Evolutionary conservation across 2,329 filamentous ascomycete genomes (phyloP), one percentile per base, ranked within the genome.

Genomic region (Gaeumannomyces tritici): DNA sequence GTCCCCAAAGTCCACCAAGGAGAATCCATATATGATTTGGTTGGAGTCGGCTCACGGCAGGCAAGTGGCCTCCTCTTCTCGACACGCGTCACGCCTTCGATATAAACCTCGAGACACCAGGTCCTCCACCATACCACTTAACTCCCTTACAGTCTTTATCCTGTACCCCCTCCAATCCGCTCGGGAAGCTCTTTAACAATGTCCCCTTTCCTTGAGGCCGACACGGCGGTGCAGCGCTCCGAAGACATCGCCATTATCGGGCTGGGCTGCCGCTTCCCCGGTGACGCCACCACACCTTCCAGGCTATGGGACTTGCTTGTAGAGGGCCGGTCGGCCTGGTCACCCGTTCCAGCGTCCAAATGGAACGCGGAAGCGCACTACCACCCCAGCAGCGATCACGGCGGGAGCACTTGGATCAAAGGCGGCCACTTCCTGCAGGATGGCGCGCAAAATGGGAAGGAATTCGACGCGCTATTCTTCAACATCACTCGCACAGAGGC

Each of bases 211-310:
- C 33, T 42, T 12, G 33, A 42, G 33, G 33, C 9, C 33, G 33
- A 42, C 33, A 9, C 33, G 33, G 33, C 33, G 33, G 33, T 15
- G 33, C 33, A 42, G 33, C 33, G 15, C 7, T 12, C 33, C 24
- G 56, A 61, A 26, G n/a, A 55, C 51, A 62, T 78, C 56, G 76
- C 75, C 31, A 70, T 77, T 21, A 65, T 77, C 57, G 75, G 76
- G 59, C 69, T 68, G n/a, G 71, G 69, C 9, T 75, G 74, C 63
- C 71, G 74, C 24, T 74, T 76, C 24, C 73, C 74, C 0, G 74
- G 74, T 11, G 67, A 66, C 33, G 70, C 71, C 1, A 70, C 64
- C 0, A 70, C 68, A 15, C 70, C 73, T 0, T 67, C 70, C 2
- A 69, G 69, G 62, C 66, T 75, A 3, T 75, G 72, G 70, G 68